Evolutionary conservation across 2,329 filamentous ascomycete species (phyloP), one percentile per base, ranked within the genome.

Genomic region (Phialemoniopsis sp.): DNA sequence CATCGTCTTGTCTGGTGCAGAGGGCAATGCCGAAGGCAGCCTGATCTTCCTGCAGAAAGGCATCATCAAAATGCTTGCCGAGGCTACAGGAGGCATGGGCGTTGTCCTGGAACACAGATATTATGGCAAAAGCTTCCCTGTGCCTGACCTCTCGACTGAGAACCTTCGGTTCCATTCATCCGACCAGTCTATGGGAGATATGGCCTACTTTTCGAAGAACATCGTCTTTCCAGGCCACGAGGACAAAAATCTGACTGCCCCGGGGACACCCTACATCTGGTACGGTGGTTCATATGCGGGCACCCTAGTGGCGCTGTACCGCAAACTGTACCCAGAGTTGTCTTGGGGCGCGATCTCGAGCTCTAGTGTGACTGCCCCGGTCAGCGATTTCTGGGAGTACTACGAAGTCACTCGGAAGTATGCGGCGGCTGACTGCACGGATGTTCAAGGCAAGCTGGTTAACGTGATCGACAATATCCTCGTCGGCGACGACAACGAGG

Each of bases 241-340:
- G 53, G 62, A 86, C 45, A 53, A 74, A 17, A 73, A 89, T 46
- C 62, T 93, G 29, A 87, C 78, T 0, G 76, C 86, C 4, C 43
- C 46, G 0, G 65, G 76, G 1, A 70, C 67, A 3, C 80, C 79
- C 0, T 93, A 83, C 64, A 82, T 95, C 42, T 79, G 80, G 0
- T 95, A 94, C 45, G 89, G 89, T 2, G 88, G 88, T 1, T 89
- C 85, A 0, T 95, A 95, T 53, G 86, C 88, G 0, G 89, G 89
- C 3, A 83, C 82, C 0, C 85, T 90, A 48, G 85, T 81, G 9
- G 87, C 89, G 0, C 84, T 95, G 50, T 61, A 89, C 29, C 80
- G 88, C 26, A 81, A 85, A 42, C 57, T 82, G 13, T 94, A 95
- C 56, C 88, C 89, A 0, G 80, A 91, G 26, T 64, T 84, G 8